Evolutionary conservation across 1,139 yeast species (phyloP).

Genomic region (Candida sp.): DNA sequence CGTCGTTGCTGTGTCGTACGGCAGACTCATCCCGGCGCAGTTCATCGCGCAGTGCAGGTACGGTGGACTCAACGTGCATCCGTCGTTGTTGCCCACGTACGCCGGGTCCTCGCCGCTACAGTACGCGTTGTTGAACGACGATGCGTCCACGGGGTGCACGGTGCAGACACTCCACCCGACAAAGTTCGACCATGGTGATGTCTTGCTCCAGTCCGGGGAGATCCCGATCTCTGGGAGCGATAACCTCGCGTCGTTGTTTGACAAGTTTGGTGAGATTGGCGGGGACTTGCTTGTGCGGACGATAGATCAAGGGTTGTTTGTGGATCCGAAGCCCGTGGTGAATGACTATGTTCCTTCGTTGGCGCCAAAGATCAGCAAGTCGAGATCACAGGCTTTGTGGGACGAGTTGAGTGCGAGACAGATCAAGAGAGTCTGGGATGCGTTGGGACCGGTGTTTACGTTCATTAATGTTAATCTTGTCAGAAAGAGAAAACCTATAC

Average conservation of each 20-base stretch:
- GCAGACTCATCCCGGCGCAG: slow-evolving; percentile 70
- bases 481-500: slow-evolving; percentile 29
- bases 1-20: slow-evolving; percentile 91
- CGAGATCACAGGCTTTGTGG: slow-evolving; percentile 54
- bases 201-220: slow-evolving; percentile 61
- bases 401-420: slow-evolving; percentile 31
- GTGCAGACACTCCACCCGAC: slow-evolving; percentile 91
- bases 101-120: slow-evolving; percentile 95
- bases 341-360: slow-evolving; percentile 45
- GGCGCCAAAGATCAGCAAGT: slow-evolving; percentile 58
- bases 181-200: slow-evolving; percentile 79
- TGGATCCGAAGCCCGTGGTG: slow-evolving; percentile 6
- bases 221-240: slow-evolving; percentile 44
- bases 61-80: slow-evolving; percentile 92
- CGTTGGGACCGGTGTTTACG: slow-evolving; percentile 64
- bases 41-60: slow-evolving; percentile 52
- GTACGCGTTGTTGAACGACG: slow-evolving; percentile 70
- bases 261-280: slow-evolving; percentile 60
- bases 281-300: slow-evolving; percentile 58
- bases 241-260: slow-evolving; percentile 43
- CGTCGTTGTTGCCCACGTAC: slow-evolving; percentile 82
- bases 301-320: slow-evolving; percentile 31
- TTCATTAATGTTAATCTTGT: slow-evolving; percentile 37
- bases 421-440: slow-evolving; percentile 50
- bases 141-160: slow-evolving; percentile 76